Evolutionary conservation across 441 rosid species (phyloP).

Genomic region (Aquilaria agallochum): DNA sequence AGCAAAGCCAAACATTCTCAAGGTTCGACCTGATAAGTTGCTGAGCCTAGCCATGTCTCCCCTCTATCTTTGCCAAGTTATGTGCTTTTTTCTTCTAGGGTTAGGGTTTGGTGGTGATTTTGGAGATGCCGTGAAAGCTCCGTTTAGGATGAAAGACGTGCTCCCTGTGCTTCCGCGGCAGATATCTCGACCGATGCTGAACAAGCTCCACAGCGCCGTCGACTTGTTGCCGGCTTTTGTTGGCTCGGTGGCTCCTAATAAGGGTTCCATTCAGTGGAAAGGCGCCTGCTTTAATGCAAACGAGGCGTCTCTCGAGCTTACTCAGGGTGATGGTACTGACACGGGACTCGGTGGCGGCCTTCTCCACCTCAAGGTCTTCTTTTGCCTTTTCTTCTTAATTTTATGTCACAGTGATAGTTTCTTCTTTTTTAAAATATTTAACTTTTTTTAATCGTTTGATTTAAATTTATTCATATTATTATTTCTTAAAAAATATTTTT

Average conservation of each 20-base stretch:
- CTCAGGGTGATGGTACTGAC: conserved; percentile 40
- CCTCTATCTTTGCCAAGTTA: conserved; percentile 2
- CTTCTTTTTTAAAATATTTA: no score
- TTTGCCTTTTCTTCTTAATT: background rate
- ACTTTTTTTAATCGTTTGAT: no score
- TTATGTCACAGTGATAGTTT: no score
- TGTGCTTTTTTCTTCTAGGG: conserved; percentile 16
- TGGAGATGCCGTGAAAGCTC: conserved; percentile 41
- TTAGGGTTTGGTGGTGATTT: conserved; percentile 31
- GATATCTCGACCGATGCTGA: conserved; percentile 79
- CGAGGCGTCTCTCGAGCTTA: conserved; percentile 63
- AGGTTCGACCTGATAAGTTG: no score
- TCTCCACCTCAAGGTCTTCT: conserved; percentile 53
- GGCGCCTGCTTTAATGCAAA: conserved; percentile 79
- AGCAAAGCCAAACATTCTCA: no score
- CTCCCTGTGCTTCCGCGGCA: conserved; percentile 75
- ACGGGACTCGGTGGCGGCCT: conserved; percentile 70
- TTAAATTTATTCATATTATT: no score
- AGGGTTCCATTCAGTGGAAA: conserved; percentile 62
- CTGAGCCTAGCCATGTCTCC: background rate
- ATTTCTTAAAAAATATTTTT: no score
- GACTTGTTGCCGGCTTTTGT: conserved; percentile 73
- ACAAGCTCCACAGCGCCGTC: conserved; percentile 68
- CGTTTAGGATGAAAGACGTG: conserved; percentile 60
- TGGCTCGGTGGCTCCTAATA: conserved; percentile 58